Evolutionary conservation across 352 stramenopile genomes (phyloP), one percentile per base, ranked within the genome.

Genomic region (Phytophthora ohioensis): DNA sequence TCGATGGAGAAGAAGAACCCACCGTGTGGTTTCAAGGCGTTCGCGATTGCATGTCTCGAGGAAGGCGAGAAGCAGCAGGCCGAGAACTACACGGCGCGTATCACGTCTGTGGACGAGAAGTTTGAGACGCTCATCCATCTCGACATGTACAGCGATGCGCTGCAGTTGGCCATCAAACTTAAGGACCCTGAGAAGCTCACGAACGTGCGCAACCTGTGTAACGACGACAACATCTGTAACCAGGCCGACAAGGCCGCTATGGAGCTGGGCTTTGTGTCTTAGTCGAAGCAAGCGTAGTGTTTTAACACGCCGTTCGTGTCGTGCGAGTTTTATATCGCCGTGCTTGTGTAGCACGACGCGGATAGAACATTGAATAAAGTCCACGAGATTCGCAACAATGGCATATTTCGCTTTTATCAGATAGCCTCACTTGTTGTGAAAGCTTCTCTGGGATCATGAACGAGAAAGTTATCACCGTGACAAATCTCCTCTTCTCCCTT

Each of bases 101-200:
- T 95, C 60, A 95, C 88, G 38, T 78, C 85, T 0, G 81, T 90
- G 46, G 88, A 95, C 63, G 88, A 95, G 69, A 95, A 95, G 73
- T 95, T 95, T 51, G 88, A 95, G 71, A 95, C 88, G n/a, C 73
- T 95, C 9, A 88, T 95, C 54, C 88, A 93, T 49, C 67, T 95
- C 45, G 84, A 93, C 51, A 91, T 95, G 88, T 95, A 92, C 73
- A 73, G 78, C 48, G 88, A 93, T 66, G 88, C 88, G 35, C 69
- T 95, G 55, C 84, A 92, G 57, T 67, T 95, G n/a, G 83, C 88
- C 30, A 92, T 95, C 75, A 92, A 92, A 71, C 76, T 90, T 32
- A 95, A 95, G 67, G 88, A 95, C 59, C 88, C 88, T 0, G 88
- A 95, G 69, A 95, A 95, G 75, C 86, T 95, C 67, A 93, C 88